phyloP scores from a whole-genome alignment of 2,329 filamentous ascomycete genomes.

The Botrytis medusae region DNA sequence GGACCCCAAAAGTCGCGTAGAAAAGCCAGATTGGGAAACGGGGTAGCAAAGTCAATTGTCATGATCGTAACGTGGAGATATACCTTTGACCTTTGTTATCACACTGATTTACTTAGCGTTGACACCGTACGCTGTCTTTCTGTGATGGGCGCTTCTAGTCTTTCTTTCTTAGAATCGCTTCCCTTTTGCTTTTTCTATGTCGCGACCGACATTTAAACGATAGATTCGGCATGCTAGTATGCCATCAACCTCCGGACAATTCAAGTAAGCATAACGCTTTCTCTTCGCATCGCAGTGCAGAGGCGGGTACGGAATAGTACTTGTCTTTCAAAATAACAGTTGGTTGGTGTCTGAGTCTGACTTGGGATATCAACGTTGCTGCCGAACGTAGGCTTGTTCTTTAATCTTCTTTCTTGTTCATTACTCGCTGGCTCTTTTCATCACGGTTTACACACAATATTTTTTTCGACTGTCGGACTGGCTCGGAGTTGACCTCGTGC shows the following conservation, averaged over 20 bases:
- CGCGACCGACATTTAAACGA: slow-evolving; percentile 10
- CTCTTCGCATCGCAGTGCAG: slow-evolving; percentile 19
- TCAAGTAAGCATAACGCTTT: slow-evolving; percentile 20
- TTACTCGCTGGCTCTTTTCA: slow-evolving; percentile 20
- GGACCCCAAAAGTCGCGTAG: slow-evolving; percentile 22
- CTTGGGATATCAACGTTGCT: slow-evolving; percentile 19
- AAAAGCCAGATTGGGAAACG: slow-evolving; percentile 12
- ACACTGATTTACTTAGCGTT: slow-evolving; percentile 2
- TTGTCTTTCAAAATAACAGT: slow-evolving; percentile 9
- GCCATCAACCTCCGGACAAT: slow-evolving; percentile 16
- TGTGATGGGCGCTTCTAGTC: slow-evolving; percentile 15
- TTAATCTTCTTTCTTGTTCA: slow-evolving; percentile 9
- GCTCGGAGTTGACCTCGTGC: slow-evolving; percentile 9
- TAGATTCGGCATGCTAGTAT: slow-evolving; percentile 5
- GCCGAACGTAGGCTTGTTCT: not conserved
- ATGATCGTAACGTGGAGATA: slow-evolving; percentile 23
- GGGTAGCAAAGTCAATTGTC: not conserved
- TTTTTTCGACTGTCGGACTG: not conserved
- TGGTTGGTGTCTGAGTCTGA: slow-evolving; percentile 8
- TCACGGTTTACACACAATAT: not conserved
- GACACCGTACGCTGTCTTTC: not conserved
- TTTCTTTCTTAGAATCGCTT: not conserved
- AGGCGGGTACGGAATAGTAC: slow-evolving; percentile 5
- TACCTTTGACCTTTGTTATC: slow-evolving; percentile 3
- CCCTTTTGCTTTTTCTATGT: not conserved